These are phyloP conservation scores for Psilocybe tampanensis DNA, from an alignment of 768 basidiomycete species.

Conservation along the genomic window DNA sequence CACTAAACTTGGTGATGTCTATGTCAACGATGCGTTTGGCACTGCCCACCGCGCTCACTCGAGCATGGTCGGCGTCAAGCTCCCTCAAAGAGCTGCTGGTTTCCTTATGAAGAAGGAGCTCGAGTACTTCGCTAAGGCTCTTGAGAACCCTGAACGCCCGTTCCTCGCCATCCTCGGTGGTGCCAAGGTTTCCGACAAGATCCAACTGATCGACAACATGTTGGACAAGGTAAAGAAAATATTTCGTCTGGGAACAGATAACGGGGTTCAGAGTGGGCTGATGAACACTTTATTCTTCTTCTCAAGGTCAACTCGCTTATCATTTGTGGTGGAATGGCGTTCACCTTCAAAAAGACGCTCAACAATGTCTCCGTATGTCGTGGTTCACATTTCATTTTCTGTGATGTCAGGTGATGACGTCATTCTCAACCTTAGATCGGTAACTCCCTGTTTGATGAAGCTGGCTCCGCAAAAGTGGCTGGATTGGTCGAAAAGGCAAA, in stretches of 20 bases:
- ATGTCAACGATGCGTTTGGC: slow-evolving; percentile 98
- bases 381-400: not conserved
- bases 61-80: slow-evolving; percentile 96
- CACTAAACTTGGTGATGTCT: slow-evolving; percentile 92
- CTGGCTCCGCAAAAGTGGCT: slow-evolving; percentile 85
- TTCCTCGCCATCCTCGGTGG: slow-evolving; percentile 99
- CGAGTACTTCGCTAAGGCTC: slow-evolving; percentile 97
- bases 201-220: slow-evolving; percentile 98
- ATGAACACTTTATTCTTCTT: not conserved
- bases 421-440: slow-evolving; percentile 67
- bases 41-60: slow-evolving; percentile 99
- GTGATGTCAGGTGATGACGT: slow-evolving; percentile 18
- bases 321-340: slow-evolving; percentile 98
- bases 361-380: slow-evolving; percentile 72
- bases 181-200: slow-evolving; percentile 99
- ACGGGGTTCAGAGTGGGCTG: not conserved
- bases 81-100: slow-evolving; percentile 90
- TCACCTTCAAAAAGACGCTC: slow-evolving; percentile 97
- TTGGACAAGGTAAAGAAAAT: slow-evolving; percentile 76
- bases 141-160: slow-evolving; percentile 91
- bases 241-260: not conserved
- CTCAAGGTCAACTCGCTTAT: slow-evolving; percentile 89
- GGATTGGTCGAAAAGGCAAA: slow-evolving; percentile 89
- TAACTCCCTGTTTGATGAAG: slow-evolving; percentile 88
- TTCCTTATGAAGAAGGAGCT: slow-evolving; percentile 99